phyloP scores from a whole-genome alignment of 2,329 filamentous ascomycete genomes.

The Ophiosphaerella korrae region DNA sequence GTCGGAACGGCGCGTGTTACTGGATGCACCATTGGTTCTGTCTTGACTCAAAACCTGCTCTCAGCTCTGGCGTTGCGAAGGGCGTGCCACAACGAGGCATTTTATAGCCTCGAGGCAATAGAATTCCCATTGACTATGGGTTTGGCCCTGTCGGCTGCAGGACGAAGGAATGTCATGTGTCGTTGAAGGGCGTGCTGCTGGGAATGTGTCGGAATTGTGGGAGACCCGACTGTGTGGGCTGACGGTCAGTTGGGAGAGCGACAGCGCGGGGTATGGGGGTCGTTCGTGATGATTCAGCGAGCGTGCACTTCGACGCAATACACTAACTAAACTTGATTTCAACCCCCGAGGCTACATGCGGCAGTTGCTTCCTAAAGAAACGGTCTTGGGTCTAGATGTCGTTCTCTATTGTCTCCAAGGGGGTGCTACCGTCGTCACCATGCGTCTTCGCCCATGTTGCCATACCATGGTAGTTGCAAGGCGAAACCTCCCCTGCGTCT shows the following conservation, averaged over 20 bases:
- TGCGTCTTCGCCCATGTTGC: slow-evolving; percentile 2
- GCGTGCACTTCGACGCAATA: slow-evolving; percentile 2
- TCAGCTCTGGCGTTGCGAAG: background rate
- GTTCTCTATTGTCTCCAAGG: background rate
- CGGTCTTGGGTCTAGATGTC: background rate
- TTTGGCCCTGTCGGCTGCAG: slow-evolving; percentile 14
- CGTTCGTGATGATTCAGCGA: slow-evolving; percentile 17
- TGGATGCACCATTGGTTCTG: background rate
- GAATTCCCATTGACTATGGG: background rate
- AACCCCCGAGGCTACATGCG: background rate
- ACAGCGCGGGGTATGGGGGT: slow-evolving; percentile 21
- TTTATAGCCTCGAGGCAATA: slow-evolving; percentile 10
- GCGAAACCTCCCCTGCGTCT: background rate
- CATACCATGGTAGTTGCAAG: background rate
- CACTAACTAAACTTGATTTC: background rate
- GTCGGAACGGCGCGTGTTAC: no score
- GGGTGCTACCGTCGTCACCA: slow-evolving; percentile 4
- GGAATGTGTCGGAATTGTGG: slow-evolving; percentile 6
- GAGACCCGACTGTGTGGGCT: slow-evolving; percentile 15
- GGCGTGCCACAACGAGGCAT: slow-evolving; percentile 10
- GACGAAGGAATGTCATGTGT: slow-evolving; percentile 3
- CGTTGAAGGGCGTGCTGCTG: background rate
- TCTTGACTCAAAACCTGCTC: background rate
- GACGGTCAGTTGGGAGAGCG: slow-evolving; percentile 14
- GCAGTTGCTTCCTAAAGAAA: slow-evolving; percentile 1